Evolutionary conservation across 179 eudicot genomes (phyloP).

Genomic region (Gypsophila paniculata): DNA sequence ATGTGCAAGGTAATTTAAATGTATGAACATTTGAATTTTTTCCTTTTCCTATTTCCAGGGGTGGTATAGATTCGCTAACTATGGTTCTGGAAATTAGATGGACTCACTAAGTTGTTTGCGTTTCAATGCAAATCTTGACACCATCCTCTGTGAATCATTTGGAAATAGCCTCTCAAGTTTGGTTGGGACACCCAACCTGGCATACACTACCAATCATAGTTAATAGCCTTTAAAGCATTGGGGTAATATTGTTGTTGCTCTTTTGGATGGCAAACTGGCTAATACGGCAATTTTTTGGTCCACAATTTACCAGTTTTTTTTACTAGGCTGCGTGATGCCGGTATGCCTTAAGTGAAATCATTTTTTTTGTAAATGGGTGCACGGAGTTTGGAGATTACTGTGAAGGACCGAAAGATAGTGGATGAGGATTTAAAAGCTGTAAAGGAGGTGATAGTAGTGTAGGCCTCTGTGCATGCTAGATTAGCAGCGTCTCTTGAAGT

Average conservation of each 20-base stretch:
- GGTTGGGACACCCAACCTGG: no score
- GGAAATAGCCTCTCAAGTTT: no score
- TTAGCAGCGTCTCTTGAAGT: not conserved
- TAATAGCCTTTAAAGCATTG: no score
- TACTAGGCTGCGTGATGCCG: slow-evolving; percentile 2
- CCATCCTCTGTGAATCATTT: no score
- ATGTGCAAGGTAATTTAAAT: slow-evolving; percentile 65
- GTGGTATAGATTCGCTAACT: not conserved
- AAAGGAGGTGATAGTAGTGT: not conserved
- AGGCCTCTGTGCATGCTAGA: not conserved
- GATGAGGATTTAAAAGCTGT: not conserved
- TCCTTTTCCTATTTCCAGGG: not conserved
- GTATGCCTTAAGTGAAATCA: not conserved
- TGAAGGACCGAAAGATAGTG: not conserved
- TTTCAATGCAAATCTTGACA: no score
- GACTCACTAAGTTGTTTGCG: not conserved
- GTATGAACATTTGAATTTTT: not conserved
- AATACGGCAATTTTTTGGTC: not conserved
- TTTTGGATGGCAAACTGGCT: no score
- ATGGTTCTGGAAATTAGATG: not conserved
- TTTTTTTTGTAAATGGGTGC: not conserved
- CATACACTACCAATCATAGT: no score
- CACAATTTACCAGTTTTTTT: not conserved
- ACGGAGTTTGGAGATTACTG: not conserved
- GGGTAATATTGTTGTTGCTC: no score